These are phyloP conservation scores for Fraxinus cuspidata DNA, from an alignment of 257 asterid genomes.

Conservation along the genomic window DNA sequence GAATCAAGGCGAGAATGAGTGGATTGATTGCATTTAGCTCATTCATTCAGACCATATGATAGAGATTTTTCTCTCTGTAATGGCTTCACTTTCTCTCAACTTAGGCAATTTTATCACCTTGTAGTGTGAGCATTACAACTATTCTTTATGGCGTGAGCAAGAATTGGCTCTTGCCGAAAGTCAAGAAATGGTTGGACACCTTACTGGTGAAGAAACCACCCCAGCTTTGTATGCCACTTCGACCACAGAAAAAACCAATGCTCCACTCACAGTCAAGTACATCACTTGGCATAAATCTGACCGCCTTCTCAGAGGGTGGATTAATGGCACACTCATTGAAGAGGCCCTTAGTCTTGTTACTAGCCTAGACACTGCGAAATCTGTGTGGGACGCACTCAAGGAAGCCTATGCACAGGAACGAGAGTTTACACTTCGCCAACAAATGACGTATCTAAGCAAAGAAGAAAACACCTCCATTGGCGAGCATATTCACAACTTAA, in stretches of 20 bases:
- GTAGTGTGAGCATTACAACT: not conserved
- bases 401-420: not conserved
- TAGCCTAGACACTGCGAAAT: not conserved
- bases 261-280: not conserved
- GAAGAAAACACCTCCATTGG: too few relatives aligned
- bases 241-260: too few relatives aligned
- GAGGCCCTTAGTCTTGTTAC: not conserved
- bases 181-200: not conserved
- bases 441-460: too few relatives aligned
- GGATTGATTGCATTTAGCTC: too few relatives aligned
- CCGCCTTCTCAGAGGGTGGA: not conserved
- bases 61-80: not conserved
- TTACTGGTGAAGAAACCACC: not conserved
- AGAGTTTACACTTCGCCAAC: too few relatives aligned
- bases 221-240: not conserved
- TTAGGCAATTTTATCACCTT: not conserved
- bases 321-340: not conserved
- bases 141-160: not conserved
- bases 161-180: not conserved
- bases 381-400: not conserved
- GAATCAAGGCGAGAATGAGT: too few relatives aligned
- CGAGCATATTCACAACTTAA: too few relatives aligned
- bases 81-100: not conserved
- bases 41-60: too few relatives aligned
- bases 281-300: not conserved